A percentile compares a stretch with the other conserved stretches of the same genome.
phyloP scores from a whole-genome alignment of 2,329 filamentous ascomycete species.

The Calonectria henricotiae region DNA sequence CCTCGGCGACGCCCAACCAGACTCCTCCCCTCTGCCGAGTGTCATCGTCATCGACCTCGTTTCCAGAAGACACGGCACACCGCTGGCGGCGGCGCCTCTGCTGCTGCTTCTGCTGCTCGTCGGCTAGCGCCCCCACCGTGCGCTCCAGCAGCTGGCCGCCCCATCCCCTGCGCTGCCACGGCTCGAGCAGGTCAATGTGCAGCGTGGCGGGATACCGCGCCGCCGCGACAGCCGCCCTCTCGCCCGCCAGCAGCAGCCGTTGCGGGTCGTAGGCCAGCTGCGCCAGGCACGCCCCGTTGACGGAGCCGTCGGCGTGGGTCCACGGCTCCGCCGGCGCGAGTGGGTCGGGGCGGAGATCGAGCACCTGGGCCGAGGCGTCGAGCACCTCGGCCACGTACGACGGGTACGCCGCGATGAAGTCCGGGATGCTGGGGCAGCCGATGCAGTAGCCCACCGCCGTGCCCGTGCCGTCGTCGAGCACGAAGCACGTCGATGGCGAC shows the following conservation, averaged over 20 bases:
- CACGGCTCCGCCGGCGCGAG: slow-evolving; percentile 55
- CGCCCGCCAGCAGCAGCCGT: slow-evolving; percentile 60
- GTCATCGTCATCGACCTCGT: neutral
- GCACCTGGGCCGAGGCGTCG: slow-evolving; percentile 46
- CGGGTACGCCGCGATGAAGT: slow-evolving; percentile 59
- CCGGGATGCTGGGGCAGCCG: slow-evolving; percentile 62
- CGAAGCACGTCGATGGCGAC: slow-evolving; percentile 63
- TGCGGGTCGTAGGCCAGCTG: slow-evolving; percentile 62
- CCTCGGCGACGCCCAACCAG: slow-evolving; percentile 63
- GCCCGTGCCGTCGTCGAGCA: slow-evolving; percentile 66
- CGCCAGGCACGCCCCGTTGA: slow-evolving; percentile 55
- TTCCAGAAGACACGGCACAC: slow-evolving; percentile 13
- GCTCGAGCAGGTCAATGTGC: slow-evolving; percentile 67
- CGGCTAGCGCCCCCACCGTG: slow-evolving; percentile 61
- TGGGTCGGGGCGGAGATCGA: slow-evolving; percentile 46
- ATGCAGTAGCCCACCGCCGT: slow-evolving; percentile 67
- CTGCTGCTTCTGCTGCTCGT: slow-evolving; percentile 29
- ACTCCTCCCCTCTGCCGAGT: slow-evolving; percentile 55
- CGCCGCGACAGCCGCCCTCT: slow-evolving; percentile 55
- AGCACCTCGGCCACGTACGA: slow-evolving; percentile 60
- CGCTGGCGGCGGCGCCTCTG: neutral
- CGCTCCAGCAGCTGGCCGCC: slow-evolving; percentile 61
- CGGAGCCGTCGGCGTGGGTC: slow-evolving; percentile 47
- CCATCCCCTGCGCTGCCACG: slow-evolving; percentile 64
- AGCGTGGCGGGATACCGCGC: slow-evolving; percentile 62